phyloP scores from a whole-genome alignment of 192 early-diverging fungal species.

The Gaertneriomyces sp. region DNA sequence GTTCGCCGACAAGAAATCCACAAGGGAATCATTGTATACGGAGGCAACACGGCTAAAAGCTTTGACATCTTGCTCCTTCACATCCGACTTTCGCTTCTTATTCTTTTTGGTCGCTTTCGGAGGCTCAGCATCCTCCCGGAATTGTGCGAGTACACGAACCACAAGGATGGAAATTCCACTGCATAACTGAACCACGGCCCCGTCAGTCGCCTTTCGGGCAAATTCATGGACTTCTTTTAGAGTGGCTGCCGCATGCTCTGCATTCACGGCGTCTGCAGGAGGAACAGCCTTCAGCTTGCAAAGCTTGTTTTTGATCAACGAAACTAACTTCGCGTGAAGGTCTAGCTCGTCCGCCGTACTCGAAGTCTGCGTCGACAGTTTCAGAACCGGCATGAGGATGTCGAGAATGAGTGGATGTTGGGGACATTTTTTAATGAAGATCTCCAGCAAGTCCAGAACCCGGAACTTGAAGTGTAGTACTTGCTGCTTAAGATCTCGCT shows the following conservation, averaged over 20 bases:
- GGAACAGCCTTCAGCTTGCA: slow-evolving; percentile 64
- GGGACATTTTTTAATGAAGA: slow-evolving; percentile 68
- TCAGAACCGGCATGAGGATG: slow-evolving; percentile 67
- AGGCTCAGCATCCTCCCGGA: slow-evolving; percentile 14
- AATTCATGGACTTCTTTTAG: slow-evolving; percentile 68
- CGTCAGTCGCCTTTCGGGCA: slow-evolving; percentile 60
- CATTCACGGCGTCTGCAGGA: slow-evolving; percentile 37
- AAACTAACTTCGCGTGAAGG: slow-evolving; percentile 64
- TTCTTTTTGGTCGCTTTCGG: slow-evolving; percentile 7
- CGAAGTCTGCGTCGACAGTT: slow-evolving; percentile 52
- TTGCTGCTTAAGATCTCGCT: slow-evolving; percentile 76
- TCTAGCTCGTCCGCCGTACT: slow-evolving; percentile 45
- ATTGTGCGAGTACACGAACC: slow-evolving; percentile 54
- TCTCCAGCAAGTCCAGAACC: slow-evolving; percentile 76
- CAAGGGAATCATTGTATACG: slow-evolving; percentile 57
- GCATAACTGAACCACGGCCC: slow-evolving; percentile 49
- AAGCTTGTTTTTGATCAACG: slow-evolving; percentile 63
- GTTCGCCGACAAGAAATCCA: slow-evolving; percentile 74
- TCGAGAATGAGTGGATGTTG: slow-evolving; percentile 67
- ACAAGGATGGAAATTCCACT: slow-evolving; percentile 57
- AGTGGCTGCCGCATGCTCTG: slow-evolving; percentile 54
- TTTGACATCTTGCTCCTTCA: neutral
- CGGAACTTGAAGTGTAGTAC: slow-evolving; percentile 88
- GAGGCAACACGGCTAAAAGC: slow-evolving; percentile 32
- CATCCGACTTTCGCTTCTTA: slow-evolving; percentile 16